A percentile compares a stretch with the other conserved stretches of the same genome.
phyloP scores from a whole-genome alignment of 495 filamentous ascomycete species.

The Poronia punctata region DNA sequence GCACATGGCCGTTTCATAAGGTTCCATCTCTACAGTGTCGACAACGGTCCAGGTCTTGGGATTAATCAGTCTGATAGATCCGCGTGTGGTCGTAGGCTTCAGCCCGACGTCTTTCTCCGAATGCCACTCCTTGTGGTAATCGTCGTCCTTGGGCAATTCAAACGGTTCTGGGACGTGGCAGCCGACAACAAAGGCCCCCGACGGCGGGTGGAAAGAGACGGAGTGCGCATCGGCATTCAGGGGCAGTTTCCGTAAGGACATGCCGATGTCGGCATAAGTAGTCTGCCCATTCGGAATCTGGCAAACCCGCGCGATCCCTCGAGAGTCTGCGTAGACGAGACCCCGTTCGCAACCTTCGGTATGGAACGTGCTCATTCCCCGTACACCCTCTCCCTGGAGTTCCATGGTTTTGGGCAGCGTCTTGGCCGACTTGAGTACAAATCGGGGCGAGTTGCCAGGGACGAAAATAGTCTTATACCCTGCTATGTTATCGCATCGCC shows the following conservation, averaged over 20 bases:
- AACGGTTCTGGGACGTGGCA: slow-evolving; percentile 62
- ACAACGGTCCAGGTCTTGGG: slow-evolving; percentile 70
- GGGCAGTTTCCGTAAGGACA: slow-evolving; percentile 61
- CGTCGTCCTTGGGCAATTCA: slow-evolving; percentile 76
- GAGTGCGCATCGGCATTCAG: slow-evolving; percentile 65
- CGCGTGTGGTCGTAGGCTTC: slow-evolving; percentile 59
- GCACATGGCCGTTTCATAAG: slow-evolving; percentile 68
- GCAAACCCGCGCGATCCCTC: slow-evolving; percentile 58
- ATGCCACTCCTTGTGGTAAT: slow-evolving; percentile 72
- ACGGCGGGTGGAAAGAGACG: slow-evolving; percentile 67
- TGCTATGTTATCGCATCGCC: slow-evolving; percentile 55
- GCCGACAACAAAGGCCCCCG: slow-evolving; percentile 67
- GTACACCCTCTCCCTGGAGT: slow-evolving; percentile 56
- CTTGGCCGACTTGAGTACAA: slow-evolving; percentile 70
- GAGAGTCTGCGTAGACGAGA: slow-evolving; percentile 68
- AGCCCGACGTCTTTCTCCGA: slow-evolving; percentile 58
- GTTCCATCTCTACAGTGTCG: slow-evolving; percentile 63
- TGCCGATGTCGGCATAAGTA: slow-evolving; percentile 60
- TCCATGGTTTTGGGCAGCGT: slow-evolving; percentile 67
- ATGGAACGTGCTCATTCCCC: slow-evolving; percentile 64
- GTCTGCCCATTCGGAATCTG: slow-evolving; percentile 55
- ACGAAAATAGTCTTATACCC: slow-evolving; percentile 77
- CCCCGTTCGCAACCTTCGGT: slow-evolving; percentile 67
- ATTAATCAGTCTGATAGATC: slow-evolving; percentile 65
- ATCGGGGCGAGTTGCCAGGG: slow-evolving; percentile 67